Percentiles rank a stretch among this genome's conserved stretches.
phyloP scores from a whole-genome alignment of 805 yeast genomes.

The Suhomyces xylopsoci region DNA sequence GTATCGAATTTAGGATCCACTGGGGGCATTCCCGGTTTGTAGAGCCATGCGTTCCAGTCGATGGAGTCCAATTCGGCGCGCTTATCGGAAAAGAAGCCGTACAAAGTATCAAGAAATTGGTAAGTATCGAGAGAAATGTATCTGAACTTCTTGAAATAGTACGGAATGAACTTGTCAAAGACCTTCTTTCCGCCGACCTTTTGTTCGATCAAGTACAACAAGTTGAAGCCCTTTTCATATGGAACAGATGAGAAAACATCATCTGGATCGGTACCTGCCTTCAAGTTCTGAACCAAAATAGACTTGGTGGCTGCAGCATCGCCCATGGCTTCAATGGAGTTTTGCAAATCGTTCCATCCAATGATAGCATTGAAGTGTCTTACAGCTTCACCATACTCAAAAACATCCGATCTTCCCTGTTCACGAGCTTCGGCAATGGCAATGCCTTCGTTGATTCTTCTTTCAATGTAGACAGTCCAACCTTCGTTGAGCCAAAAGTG shows the following conservation, averaged over 20 bases:
- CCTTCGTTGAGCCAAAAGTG: constrained; percentile 40
- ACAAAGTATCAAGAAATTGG: constrained; percentile 73
- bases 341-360: constrained; percentile 31
- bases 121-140: constrained; percentile 75
- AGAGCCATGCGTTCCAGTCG: constrained; percentile 87
- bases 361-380: constrained; percentile 30
- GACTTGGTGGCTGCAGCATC: constrained; percentile 50
- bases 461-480: constrained; percentile 35
- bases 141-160: constrained; percentile 68
- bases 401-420: constrained; percentile 12
- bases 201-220: constrained; percentile 67
- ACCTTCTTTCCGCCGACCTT: constrained; percentile 58
- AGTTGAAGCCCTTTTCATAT: constrained; percentile 36
- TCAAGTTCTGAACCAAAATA: constrained; percentile 66
- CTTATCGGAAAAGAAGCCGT: constrained; percentile 56
- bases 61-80: constrained; percentile 56
- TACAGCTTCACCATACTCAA: constrained; percentile 27
- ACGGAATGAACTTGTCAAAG: constrained; percentile 78
- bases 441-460: constrained; percentile 31
- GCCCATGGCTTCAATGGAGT: constrained; percentile 28
- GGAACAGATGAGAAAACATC: constrained; percentile 33
- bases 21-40: constrained; percentile 84
- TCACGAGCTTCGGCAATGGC: constrained; percentile 15
- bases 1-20: constrained; percentile 75
- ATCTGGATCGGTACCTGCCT: constrained; percentile 47